Evolutionary conservation across 2,329 filamentous ascomycete genomes (phyloP), one percentile per base, ranked within the genome.

Genomic region (Xenosphaeropsis pyriputrescens): DNA sequence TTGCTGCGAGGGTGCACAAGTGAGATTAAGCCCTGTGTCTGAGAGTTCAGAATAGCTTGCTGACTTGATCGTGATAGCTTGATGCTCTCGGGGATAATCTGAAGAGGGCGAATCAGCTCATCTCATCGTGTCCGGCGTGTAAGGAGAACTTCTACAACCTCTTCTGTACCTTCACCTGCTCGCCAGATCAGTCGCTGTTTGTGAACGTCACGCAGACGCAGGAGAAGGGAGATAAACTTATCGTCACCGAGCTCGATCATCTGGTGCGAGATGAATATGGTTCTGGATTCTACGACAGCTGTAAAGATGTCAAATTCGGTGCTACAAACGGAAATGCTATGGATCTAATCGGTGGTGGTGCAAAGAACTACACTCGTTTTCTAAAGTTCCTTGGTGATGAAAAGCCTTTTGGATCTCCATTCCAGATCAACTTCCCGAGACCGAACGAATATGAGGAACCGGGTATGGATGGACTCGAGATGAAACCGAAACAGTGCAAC

Each of bases 61-160:
- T 37, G n/a, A 38, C 17, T 18, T 14, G 8, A 3, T 36, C 33
- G 17, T 41, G 29, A 18, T 51, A 88, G 81, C 68, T 98, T 40
- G 73, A 83, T 49, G 69, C 80, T 2, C 74, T 98, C 44, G 79
- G 84, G 50, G 79, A 74, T 43, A 93, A 94, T 52, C 70, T 98
- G 41, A 80, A 84, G 47, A 85, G 85, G 16, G 89, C 86, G 2
- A 85, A 88, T 49, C 77, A 80, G 41, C 81, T 98, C 53, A 86
- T 98, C 55, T 79, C 86, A 18, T 85, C 86, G 8, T 98, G 91
- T 57, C 91, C 91, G 2, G 91, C 93, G 22, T 98, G 91, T 71
- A 93, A 91, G 60, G 81, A 88, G 51, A 98, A 98, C 65, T 98
- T 98, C 66, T 96, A 85, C 67, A 93, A 98, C 63, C 68, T 93